phyloP scores from a whole-genome alignment of 225 moss, liverwort and hornwort genomes.

The Antitrichia curtipendula region DNA sequence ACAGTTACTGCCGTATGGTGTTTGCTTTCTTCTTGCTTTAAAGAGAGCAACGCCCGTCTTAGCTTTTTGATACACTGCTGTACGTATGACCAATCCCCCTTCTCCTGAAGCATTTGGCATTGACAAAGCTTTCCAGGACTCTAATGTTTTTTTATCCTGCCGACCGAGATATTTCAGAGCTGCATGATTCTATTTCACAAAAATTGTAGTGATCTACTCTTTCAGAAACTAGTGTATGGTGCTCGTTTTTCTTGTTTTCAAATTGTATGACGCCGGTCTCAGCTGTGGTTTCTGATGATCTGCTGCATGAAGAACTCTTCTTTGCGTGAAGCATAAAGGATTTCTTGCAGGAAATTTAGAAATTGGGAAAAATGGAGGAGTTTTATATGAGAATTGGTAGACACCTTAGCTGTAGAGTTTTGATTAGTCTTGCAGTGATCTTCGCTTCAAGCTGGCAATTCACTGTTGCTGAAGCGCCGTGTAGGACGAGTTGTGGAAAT shows the following conservation, averaged over 20 bases:
- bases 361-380: background rate
- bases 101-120: background rate
- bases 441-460: background rate
- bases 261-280: background rate
- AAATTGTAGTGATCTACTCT: background rate
- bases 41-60: background rate
- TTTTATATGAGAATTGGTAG: background rate
- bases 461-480: background rate
- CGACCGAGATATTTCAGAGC: background rate
- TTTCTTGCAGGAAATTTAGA: background rate
- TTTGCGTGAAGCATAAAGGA: background rate
- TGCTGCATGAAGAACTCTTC: background rate
- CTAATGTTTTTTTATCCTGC: background rate
- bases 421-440: background rate
- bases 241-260: background rate
- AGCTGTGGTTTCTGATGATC: background rate
- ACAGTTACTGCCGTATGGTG: too few species aligned
- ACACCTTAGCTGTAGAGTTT: background rate
- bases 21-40: background rate
- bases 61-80: background rate
- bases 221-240: background rate
- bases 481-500: constrained; percentile 10
- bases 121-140: background rate
- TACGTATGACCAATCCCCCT: background rate
- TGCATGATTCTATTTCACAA: background rate